Base-by-base conservation (phyloP, 257 asterid species). In the Buddleja alternifolia region DNA sequence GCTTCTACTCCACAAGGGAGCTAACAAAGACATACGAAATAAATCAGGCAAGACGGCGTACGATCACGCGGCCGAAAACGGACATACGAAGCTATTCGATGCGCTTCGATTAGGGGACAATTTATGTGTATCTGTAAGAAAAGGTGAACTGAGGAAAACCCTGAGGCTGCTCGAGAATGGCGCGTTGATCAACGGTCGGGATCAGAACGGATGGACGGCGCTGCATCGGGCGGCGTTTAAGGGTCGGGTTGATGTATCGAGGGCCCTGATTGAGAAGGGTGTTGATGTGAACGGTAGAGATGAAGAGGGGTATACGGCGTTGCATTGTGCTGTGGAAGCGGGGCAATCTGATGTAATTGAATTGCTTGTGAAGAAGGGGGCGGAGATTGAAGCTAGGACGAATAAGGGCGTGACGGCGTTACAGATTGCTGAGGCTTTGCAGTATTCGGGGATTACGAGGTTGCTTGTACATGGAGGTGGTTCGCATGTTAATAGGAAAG, bases 181-280 rank as follows among this genome's bases (percentile, higher is more conserved):
- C 0, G 97, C 94, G 0, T 67, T 69, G 14, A 77, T 86, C 17
- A 83, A 88, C 34, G 92, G 96, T 0, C 82, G 89, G 0, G 96
- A 90, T 37, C 96, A 86, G 21, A 79, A 86, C 7, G 92, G 96
- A 3, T 90, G 96, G 94, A 88, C 88, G 0, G 89, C 86, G 8
- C 80, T 90, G 16, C 97, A 90, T 54, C 51, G 97, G 19, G 92
- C 94, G 0, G 81, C 90, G 2, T 88, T 88, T 39, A 90, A 88
- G 71, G 94, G 97, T 20, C 62, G 81, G 3, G 41, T 73, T 0
- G 96, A 90, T 10, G 88, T 77, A 5, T 85, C 73, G 7, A 68
- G 86, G 47, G 71, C 77, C 9, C 69, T 88, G 8, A 69, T 88
- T 1, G 94, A 84, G 32, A 83, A 80, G 51, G 96, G 94, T 0